Evolutionary conservation across 129 eudicot genomes (phyloP).

Genomic region (Logfia minima): DNA sequence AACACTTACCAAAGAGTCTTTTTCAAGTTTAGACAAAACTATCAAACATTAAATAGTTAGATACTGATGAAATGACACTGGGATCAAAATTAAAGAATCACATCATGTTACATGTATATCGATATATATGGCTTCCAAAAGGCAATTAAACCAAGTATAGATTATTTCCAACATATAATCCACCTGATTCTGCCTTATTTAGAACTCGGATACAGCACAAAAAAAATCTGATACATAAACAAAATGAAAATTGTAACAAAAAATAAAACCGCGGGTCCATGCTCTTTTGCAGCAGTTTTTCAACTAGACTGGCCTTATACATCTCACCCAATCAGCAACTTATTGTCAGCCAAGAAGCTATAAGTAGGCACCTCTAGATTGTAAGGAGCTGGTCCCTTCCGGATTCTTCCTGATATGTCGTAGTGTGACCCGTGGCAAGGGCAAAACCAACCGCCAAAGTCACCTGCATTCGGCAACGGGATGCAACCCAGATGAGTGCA

Average conservation of each 20-base stretch:
- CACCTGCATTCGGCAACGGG: constrained; percentile 89
- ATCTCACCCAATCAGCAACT: constrained; percentile 64
- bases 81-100: constrained; percentile 22
- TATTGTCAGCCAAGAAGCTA: constrained; percentile 70
- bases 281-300: constrained; percentile 20
- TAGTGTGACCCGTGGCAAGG: constrained; percentile 90
- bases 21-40: too few species aligned
- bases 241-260: constrained; percentile 21
- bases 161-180: constrained; percentile 35
- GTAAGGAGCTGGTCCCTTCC: constrained; percentile 87
- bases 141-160: constrained; percentile 19
- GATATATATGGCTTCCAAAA: not conserved
- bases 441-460: constrained; percentile 88
- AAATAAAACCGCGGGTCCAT: constrained; percentile 17
- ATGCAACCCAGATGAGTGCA: constrained; percentile 87
- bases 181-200: constrained; percentile 41
- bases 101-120: constrained; percentile 6
- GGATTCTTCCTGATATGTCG: constrained; percentile 82
- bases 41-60: not conserved
- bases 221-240: constrained; percentile 31
- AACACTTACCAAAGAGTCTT: not conserved
- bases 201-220: constrained; percentile 25
- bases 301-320: not conserved
- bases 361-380: constrained; percentile 86
- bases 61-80: not conserved